These are phyloP conservation scores for Larix sibirica DNA, from an alignment of 83 land plant genomes.

Conservation along the genomic window DNA sequence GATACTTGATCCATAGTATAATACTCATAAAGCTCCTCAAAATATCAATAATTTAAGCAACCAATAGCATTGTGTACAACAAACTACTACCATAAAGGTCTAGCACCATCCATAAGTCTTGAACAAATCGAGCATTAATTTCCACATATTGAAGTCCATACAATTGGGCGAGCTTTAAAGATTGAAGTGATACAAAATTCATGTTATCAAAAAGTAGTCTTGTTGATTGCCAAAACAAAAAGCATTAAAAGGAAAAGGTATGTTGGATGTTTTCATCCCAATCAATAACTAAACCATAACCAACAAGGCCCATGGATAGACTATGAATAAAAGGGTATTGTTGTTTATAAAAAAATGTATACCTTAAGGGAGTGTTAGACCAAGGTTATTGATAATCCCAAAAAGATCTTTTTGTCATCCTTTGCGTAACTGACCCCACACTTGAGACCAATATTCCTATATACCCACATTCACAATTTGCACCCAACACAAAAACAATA, in stretches of 20 bases:
- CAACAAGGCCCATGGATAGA: too few relatives aligned
- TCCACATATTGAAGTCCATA: too few relatives aligned
- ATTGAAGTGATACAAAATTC: too few relatives aligned
- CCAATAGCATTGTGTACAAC: conserved; percentile 61
- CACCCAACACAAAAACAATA: too few relatives aligned
- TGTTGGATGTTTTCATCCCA: too few relatives aligned
- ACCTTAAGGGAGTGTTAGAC: conserved; percentile 82
- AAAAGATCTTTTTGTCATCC: conserved; percentile 70
- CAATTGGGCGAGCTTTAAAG: too few relatives aligned
- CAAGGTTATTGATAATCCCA: conserved; percentile 92
- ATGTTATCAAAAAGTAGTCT: too few relatives aligned
- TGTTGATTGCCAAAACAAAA: too few relatives aligned
- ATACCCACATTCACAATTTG: conserved; percentile 41
- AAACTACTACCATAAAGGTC: conserved; percentile 80
- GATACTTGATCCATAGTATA: conserved; percentile 83
- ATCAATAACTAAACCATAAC: too few relatives aligned
- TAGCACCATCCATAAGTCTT: conserved; percentile 82
- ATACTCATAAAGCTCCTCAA: conserved; percentile 85
- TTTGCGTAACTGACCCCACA: conserved; percentile 83
- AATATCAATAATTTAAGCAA: conserved; percentile 71
- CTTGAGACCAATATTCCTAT: conserved; percentile 77
- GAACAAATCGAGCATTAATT: not conserved
- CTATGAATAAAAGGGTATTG: not conserved
- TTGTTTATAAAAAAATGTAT: not conserved
- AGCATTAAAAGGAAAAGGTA: too few relatives aligned